A percentile compares a stretch with the other conserved stretches of the same genome.
Evolutionary conservation across 768 basidiomycete species (phyloP).

Genomic region (Pleurotus eryngii): DNA sequence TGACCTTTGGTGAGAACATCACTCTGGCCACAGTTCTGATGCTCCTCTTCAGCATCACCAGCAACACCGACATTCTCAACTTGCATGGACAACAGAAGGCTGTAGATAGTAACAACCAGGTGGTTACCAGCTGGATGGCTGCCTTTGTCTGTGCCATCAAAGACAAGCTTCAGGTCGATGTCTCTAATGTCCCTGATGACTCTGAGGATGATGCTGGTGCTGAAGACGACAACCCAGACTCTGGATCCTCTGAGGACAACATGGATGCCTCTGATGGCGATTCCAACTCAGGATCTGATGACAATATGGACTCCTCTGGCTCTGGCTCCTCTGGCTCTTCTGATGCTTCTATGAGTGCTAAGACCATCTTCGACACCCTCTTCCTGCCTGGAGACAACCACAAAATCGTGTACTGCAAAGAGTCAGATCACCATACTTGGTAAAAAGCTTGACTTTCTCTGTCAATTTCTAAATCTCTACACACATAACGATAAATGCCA

Average conservation of each 20-base stretch:
- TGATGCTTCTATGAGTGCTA: too few relatives aligned
- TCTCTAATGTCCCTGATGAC: not conserved
- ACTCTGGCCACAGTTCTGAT: not conserved
- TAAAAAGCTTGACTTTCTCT: not conserved
- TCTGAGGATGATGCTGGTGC: not conserved
- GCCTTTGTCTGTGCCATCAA: not conserved
- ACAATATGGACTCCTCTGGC: not conserved
- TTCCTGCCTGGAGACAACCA: too few relatives aligned
- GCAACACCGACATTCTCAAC: not conserved
- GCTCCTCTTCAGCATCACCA: not conserved
- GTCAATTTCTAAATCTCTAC: not conserved
- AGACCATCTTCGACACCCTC: too few relatives aligned
- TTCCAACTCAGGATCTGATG: not conserved
- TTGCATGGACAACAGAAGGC: constrained; percentile 1
- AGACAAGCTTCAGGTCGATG: not conserved
- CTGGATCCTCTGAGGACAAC: not conserved
- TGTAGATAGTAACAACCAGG: not conserved
- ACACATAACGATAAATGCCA: not conserved
- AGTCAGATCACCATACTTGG: not conserved
- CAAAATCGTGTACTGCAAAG: too few relatives aligned
- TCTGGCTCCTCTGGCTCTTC: too few relatives aligned
- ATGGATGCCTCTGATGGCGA: not conserved
- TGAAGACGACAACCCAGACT: not conserved
- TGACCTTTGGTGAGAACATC: too few relatives aligned
- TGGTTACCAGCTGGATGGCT: not conserved